These are phyloP conservation scores for Leishmania gerbilli DNA, from an alignment of 208 protist genomes.

Conservation along the genomic window DNA sequence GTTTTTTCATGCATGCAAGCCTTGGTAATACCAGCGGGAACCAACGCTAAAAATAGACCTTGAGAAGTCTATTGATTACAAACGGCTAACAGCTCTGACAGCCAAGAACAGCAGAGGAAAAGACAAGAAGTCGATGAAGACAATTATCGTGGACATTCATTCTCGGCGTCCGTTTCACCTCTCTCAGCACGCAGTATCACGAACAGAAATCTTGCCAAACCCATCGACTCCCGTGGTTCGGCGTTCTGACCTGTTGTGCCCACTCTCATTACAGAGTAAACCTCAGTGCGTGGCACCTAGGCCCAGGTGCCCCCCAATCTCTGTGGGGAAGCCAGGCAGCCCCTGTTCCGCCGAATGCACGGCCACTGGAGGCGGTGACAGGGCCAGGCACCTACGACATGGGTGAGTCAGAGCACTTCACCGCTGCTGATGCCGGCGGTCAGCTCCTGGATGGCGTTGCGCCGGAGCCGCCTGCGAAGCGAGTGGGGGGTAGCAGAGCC, in stretches of 20 bases:
- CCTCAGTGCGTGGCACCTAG: background rate
- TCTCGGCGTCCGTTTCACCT: background rate
- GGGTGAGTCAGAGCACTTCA: too few relatives aligned
- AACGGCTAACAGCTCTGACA: background rate
- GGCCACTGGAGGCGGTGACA: background rate
- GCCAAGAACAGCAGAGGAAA: background rate
- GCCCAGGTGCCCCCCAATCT: background rate
- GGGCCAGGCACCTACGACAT: background rate
- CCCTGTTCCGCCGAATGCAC: background rate
- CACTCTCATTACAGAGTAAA: background rate
- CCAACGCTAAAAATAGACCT: background rate
- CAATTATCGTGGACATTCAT: background rate
- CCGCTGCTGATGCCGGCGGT: background rate
- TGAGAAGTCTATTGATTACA: background rate
- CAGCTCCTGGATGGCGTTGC: background rate
- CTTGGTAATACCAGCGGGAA: background rate
- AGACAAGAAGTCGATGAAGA: background rate
- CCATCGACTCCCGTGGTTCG: too few relatives aligned
- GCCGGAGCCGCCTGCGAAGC: background rate
- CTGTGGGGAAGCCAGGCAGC: background rate
- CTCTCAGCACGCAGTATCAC: background rate
- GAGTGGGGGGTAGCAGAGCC: background rate
- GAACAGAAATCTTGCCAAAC: background rate
- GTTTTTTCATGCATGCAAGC: background rate
- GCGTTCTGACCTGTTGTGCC: background rate